These are phyloP conservation scores for Chiua sp. DNA, from an alignment of 1,284 basidiomycete genomes.

Conservation along the genomic window DNA sequence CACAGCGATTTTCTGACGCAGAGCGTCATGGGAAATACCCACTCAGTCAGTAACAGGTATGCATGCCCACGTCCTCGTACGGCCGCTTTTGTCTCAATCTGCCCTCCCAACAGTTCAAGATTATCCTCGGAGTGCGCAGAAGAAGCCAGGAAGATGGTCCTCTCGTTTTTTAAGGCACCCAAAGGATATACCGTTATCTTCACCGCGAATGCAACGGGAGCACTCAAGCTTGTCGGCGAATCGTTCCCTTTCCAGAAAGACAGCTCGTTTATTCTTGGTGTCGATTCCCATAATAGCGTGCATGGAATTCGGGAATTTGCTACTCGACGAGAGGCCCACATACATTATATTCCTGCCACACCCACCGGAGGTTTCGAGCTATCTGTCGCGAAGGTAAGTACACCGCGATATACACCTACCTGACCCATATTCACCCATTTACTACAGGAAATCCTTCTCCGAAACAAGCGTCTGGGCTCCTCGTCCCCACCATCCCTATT, in stretches of 20 bases:
- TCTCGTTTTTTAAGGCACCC: constrained; percentile 75
- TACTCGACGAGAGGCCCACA: constrained; percentile 52
- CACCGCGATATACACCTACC: neutral
- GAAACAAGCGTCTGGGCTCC: constrained; percentile 46
- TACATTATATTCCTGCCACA: constrained; percentile 67
- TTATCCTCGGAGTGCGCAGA: constrained; percentile 67
- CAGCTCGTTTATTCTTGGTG: constrained; percentile 65
- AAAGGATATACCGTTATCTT: constrained; percentile 82
- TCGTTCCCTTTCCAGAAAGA: constrained; percentile 69
- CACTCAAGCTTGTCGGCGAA: constrained; percentile 82
- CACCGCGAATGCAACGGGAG: constrained; percentile 80
- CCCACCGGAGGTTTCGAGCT: constrained; percentile 65
- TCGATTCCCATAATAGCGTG: constrained; percentile 84
- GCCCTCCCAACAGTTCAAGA: constrained; percentile 58
- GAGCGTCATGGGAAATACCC: constrained; percentile 79
- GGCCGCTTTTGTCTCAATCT: constrained; percentile 6
- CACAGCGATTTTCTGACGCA: constrained; percentile 70
- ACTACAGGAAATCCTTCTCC: constrained; percentile 49
- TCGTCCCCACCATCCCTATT: constrained; percentile 61
- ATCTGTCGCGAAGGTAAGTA: constrained; percentile 60
- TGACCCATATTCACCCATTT: too few species aligned
- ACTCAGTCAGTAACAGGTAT: constrained; percentile 79
- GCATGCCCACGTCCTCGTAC: constrained; percentile 15
- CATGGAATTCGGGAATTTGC: constrained; percentile 83
- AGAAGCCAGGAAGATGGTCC: constrained; percentile 70